Conservation (phyloP, 225 moss, liverwort and hornwort genomes). For the Pseudoscleropodium purum region DNA sequence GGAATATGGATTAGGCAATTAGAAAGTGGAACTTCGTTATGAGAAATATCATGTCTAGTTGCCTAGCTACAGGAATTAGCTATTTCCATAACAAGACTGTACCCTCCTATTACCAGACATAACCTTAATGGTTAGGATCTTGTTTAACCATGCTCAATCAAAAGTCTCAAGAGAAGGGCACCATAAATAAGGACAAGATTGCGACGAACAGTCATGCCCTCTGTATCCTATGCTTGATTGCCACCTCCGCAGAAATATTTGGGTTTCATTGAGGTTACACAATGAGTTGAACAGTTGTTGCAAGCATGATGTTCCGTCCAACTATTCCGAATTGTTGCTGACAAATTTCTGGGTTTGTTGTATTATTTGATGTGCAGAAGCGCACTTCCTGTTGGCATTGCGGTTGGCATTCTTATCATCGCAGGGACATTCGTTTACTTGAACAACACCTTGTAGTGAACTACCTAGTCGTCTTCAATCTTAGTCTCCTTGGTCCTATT, state of each 20-base stretch:
- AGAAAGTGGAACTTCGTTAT: not conserved
- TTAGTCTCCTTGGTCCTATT: not conserved
- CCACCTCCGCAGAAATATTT: not conserved
- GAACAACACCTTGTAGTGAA: slow-evolving; percentile 34
- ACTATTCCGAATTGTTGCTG: not conserved
- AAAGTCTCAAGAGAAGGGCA: not conserved
- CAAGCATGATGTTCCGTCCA: not conserved
- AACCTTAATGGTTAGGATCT: not conserved
- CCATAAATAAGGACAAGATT: not conserved
- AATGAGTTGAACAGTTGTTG: not conserved
- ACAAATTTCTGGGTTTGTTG: not conserved
- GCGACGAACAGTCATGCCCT: not conserved
- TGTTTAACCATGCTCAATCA: not conserved
- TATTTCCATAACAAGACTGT: not conserved
- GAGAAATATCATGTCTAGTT: not conserved
- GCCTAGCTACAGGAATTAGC: not conserved
- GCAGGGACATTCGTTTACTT: slow-evolving; percentile 37
- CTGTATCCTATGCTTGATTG: not conserved
- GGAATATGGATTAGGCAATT: not conserved
- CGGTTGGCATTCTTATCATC: slow-evolving; percentile 23
- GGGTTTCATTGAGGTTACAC: not conserved
- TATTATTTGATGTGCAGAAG: slow-evolving; percentile 17
- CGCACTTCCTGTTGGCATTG: slow-evolving; percentile 39
- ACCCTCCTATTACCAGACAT: too few relatives aligned
- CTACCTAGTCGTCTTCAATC: not conserved